phyloP scores from a whole-genome alignment of 75 land plant genomes.

The Adiantum capillusveneris region DNA sequence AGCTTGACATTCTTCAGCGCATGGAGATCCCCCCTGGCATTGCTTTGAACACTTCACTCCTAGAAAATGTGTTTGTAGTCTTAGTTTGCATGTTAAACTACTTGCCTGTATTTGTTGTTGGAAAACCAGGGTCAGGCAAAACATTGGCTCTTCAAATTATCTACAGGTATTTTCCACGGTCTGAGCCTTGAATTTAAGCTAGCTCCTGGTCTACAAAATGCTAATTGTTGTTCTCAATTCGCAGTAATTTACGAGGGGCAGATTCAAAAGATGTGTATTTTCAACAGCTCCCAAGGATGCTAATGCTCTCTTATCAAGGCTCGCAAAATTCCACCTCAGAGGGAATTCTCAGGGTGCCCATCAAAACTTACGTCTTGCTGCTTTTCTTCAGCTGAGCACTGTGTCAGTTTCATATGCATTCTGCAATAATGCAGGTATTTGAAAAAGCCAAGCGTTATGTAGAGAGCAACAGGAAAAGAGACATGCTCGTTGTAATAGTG shows the following conservation, averaged over 20 bases:
- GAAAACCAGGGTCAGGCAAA: conserved; percentile 29
- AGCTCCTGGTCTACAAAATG: not conserved
- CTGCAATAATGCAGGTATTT: conserved; percentile 13
- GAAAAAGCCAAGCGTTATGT: conserved; percentile 23
- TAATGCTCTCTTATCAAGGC: conserved; percentile 19
- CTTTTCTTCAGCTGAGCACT: no score
- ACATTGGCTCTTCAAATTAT: conserved; percentile 25
- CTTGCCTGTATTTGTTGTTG: conserved; percentile 24
- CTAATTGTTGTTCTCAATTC: not conserved
- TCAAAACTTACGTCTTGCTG: no score
- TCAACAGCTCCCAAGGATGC: conserved; percentile 18
- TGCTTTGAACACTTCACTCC: conserved; percentile 18
- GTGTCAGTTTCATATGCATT: not conserved
- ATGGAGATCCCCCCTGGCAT: conserved; percentile 23
- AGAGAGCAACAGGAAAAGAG: conserved; percentile 11
- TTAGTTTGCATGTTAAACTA: conserved; percentile 16
- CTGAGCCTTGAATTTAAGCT: not conserved
- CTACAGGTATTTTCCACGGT: conserved; percentile 21
- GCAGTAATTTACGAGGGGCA: conserved; percentile 20
- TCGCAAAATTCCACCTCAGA: conserved; percentile 25
- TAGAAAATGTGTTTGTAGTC: conserved; percentile 23
- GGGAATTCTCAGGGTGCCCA: conserved; percentile 17
- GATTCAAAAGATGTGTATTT: conserved; percentile 19
- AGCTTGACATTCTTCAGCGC: conserved; percentile 17
- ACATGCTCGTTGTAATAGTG: conserved; percentile 19